Evolutionary conservation across 257 asterid species (phyloP), one percentile per base, ranked within the genome.

Genomic region (Capsicum baccatum): DNA sequence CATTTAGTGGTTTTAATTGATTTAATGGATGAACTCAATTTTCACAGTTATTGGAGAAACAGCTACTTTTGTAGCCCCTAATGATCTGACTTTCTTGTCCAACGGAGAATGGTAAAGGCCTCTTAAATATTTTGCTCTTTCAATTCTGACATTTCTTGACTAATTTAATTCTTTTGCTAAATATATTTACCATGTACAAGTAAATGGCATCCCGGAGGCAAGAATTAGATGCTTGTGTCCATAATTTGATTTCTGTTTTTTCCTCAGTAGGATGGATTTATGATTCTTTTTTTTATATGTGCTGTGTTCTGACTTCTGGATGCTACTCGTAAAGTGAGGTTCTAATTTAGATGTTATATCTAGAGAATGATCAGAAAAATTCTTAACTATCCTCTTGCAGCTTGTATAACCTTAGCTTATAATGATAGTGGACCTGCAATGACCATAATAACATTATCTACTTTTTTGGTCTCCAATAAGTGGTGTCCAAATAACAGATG

Each of bases 21-120:
- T 83, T 33, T 50, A 54, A 59, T 2, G 80, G 80, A 68, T 68
- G 70, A 59, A 50, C 54, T 48, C 59, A n/a, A 83, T 83, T 33
- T 84, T 89, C 87, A 92, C 97, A 97, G 99, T 95, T 86, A 91
- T 97, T 87, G 99, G 99, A 89, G 99, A 97, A 92, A 94, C 99
- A 10, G 54, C 91, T 1, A 95, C 98, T 69, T 95, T 94, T 64
- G 12, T 92, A 67, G 83, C 99, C 74, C 98, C 98, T 59, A 79
- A 89, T 86, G 92, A 89, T 76, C 83, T 80, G 84, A 90, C 93
- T 69, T 95, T 97, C 88, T 98, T 97, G 83, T 95, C 99, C 68
- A 97, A 95, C 79, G 99, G 99, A 7, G 99, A 97, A 91, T 97
- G 99, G 99, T 97, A 89, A 89, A 95, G 52, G 64, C 82, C 47